These are phyloP conservation scores for Hemisphaericaspora nanyangensis DNA, from an alignment of 805 yeast species.

Conservation along the genomic window DNA sequence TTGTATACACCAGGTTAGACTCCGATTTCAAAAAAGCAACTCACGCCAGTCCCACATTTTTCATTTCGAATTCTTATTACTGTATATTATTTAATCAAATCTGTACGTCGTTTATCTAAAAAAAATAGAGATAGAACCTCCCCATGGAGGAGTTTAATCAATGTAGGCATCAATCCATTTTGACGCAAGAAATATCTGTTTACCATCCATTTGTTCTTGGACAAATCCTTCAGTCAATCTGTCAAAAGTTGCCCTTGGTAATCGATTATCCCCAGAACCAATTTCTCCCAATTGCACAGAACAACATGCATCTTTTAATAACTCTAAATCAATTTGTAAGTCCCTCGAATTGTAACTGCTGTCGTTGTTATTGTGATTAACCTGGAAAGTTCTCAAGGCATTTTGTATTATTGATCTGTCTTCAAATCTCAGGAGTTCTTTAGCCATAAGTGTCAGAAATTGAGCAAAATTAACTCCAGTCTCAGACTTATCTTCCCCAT, in stretches of 20 bases:
- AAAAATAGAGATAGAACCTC: too few relatives aligned
- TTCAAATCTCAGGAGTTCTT: constrained; percentile 49
- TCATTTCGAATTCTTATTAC: too few relatives aligned
- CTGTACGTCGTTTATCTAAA: too few relatives aligned
- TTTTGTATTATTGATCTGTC: constrained; percentile 47
- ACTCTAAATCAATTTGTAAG: constrained; percentile 44
- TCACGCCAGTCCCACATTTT: too few relatives aligned
- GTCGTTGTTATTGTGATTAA: constrained; percentile 14
- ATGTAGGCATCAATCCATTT: constrained; percentile 57
- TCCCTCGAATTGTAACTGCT: too few relatives aligned
- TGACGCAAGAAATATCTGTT: constrained; percentile 54
- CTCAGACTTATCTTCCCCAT: constrained; percentile 16
- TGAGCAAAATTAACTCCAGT: constrained; percentile 55
- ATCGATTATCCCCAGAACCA: constrained; percentile 44
- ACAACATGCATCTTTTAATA: constrained; percentile 46
- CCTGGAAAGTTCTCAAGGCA: constrained; percentile 54
- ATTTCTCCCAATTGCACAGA: constrained; percentile 43
- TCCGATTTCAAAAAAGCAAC: too few relatives aligned
- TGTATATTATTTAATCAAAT: too few relatives aligned
- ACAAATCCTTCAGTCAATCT: constrained; percentile 52
- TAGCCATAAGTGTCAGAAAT: constrained; percentile 61
- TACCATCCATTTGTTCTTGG: constrained; percentile 54
- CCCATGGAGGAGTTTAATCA: constrained; percentile 29
- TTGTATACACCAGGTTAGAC: too few relatives aligned
- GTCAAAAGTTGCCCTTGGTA: constrained; percentile 44